Evolutionary conservation across 2,329 filamentous ascomycete species (phyloP).

Genomic region (Tolypocladium inflatum): DNA sequence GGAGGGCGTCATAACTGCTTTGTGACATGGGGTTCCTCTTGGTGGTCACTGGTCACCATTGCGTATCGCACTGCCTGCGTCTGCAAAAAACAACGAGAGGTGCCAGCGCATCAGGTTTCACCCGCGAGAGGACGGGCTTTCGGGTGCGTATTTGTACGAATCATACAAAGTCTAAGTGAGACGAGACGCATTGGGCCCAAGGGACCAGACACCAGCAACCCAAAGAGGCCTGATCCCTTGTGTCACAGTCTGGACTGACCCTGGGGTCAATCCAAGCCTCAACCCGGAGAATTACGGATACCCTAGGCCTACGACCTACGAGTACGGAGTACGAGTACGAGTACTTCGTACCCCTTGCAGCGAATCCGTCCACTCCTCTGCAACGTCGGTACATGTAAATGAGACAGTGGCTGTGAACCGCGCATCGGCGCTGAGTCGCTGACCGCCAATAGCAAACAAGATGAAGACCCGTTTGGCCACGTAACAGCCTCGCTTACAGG

Average conservation of each 20-base stretch:
- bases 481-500: not conserved
- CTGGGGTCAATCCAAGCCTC: not conserved
- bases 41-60: no score
- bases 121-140: not conserved
- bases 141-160: not conserved
- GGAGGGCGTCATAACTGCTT: not conserved
- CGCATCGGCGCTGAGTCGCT: not conserved
- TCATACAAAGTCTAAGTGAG: no score
- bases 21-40: no score
- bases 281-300: not conserved
- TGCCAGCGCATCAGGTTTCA: not conserved
- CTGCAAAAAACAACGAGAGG: not conserved
- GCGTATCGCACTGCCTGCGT: no score
- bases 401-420: not conserved
- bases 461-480: not conserved
- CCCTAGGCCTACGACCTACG: not conserved
- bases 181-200: no score
- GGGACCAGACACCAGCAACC: no score
- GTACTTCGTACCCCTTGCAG: not conserved
- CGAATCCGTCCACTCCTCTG: not conserved
- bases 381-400: not conserved
- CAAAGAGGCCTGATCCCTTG: no score
- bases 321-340: no score
- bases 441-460: not conserved
- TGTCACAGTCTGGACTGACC: no score